Evolutionary conservation across 2,329 filamentous ascomycete species (phyloP), one percentile per base, ranked within the genome.

Genomic region (Scytalidium sp.): DNA sequence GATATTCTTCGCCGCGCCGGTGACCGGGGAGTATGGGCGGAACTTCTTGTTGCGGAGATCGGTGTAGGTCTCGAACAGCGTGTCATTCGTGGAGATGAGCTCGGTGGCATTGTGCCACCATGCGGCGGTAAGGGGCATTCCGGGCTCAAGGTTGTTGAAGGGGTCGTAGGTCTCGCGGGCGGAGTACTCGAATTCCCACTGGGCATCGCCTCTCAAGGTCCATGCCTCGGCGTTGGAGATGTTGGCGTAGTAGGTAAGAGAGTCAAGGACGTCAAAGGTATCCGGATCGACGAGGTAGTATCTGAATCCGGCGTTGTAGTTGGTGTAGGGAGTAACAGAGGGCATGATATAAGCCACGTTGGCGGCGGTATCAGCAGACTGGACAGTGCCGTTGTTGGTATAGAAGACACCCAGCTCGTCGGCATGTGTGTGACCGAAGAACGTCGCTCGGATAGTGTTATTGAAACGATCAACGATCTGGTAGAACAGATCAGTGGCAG

Each of bases 151-250:
- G 3, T 46, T 47, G 2, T 54, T 49, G 21, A 52, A 54, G 15
- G 51, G 45, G 22, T 56, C 53, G 25, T 64, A 66, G 1, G 51
- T 52, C 9, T 53, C 23, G 10, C 61, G 53, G 3, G 60, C 50
- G 41, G 60, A 57, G 43, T 65, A 66, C 22, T 65, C 63, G 11
- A 60, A 60, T 46, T 64, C 43, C 63, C 63, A 65, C 21, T 55
- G 50, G 9, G 60, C 60, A n/a, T 47, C 57, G 25, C 25, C 25
- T 7, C 7, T 13, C 7, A 27, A 13, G 3, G 51, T 60, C 62
- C 59, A 65, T 15, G 42, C 48, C 19, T 59, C 52, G 19, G 59
- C 56, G 42, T 65, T 57, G 39, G 56, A 60, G 29, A 63, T 53
- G 41, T 63, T 63, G 41, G 63, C 62, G 36, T 62, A 64, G 51